These are phyloP conservation scores for Zymoseptoria pseudotritici DNA, from an alignment of 2,329 filamentous ascomycete genomes.

Conservation along the genomic window DNA sequence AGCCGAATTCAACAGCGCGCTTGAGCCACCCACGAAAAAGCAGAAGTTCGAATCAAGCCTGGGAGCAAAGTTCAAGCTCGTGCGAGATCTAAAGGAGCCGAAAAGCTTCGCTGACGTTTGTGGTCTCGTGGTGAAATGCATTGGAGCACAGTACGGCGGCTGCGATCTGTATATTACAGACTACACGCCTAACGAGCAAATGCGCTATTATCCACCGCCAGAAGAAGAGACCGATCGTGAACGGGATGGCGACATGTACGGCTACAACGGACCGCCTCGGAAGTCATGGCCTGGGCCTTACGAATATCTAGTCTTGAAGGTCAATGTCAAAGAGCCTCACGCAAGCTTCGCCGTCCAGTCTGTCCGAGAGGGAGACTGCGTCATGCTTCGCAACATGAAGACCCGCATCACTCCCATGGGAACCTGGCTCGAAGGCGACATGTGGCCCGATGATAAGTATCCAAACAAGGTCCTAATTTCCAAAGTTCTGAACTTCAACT, in stretches of 20 bases:
- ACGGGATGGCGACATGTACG: constrained; percentile 26
- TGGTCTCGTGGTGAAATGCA: constrained; percentile 61
- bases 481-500: constrained; percentile 36
- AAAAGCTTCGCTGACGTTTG: constrained; percentile 60
- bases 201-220: constrained; percentile 50
- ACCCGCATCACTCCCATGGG: constrained; percentile 47
- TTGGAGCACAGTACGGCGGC: constrained; percentile 33
- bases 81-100: constrained; percentile 53
- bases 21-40: constrained; percentile 7
- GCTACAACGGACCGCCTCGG: constrained; percentile 25
- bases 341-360: constrained; percentile 49
- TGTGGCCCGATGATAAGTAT: constrained; percentile 54
- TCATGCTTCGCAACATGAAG: constrained; percentile 65
- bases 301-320: constrained; percentile 62
- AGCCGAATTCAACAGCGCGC: neutral
- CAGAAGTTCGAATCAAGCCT: constrained; percentile 1
- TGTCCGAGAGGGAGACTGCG: constrained; percentile 53
- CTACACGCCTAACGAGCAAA: constrained; percentile 63
- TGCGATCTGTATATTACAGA: constrained; percentile 70
- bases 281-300: constrained; percentile 65
- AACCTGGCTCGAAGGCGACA: constrained; percentile 59
- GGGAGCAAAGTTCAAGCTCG: constrained; percentile 50
- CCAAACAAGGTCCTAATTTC: constrained; percentile 53
- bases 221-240: constrained; percentile 25
- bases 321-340: constrained; percentile 66